Percentiles rank a stretch among this genome's conserved stretches.
Conservation (phyloP, 768 basidiomycete genomes). For the Neoboletus subvelutipes region DNA sequence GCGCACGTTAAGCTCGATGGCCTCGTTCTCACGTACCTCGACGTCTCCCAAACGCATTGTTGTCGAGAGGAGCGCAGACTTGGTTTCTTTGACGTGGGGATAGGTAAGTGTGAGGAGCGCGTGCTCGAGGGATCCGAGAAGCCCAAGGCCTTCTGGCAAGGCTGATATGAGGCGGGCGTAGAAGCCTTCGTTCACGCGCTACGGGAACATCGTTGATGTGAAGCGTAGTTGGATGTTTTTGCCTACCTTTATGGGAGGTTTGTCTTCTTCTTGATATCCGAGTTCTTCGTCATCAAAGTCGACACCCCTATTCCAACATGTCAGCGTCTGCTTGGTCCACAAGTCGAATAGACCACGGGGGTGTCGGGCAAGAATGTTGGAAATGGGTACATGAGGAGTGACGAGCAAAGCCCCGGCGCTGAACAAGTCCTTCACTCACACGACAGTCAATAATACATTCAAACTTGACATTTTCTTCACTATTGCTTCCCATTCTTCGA, state of each 20-base stretch:
- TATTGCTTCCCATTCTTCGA: slow-evolving; percentile 74
- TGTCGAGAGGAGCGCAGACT: slow-evolving; percentile 63
- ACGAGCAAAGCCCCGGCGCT: neutral
- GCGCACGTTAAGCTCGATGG: slow-evolving; percentile 71
- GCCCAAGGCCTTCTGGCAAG: slow-evolving; percentile 32
- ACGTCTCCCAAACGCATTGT: slow-evolving; percentile 78
- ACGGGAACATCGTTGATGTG: neutral
- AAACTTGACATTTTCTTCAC: slow-evolving; percentile 61
- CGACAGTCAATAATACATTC: slow-evolving; percentile 59
- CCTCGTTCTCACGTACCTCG: slow-evolving; percentile 62
- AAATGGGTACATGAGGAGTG: neutral
- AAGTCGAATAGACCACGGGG: neutral
- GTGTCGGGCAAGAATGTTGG: neutral
- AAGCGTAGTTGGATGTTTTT: neutral
- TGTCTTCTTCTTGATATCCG: slow-evolving; percentile 63
- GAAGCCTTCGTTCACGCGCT: slow-evolving; percentile 78
- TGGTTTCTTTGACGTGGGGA: slow-evolving; percentile 67
- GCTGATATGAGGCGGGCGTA: slow-evolving; percentile 47
- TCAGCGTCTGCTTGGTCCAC: slow-evolving; percentile 6
- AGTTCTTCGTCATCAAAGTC: slow-evolving; percentile 81
- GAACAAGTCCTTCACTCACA: slow-evolving; percentile 48
- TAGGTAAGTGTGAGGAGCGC: slow-evolving; percentile 29
- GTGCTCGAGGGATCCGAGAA: slow-evolving; percentile 31
- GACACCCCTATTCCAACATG: slow-evolving; percentile 59
- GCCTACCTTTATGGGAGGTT: slow-evolving; percentile 71